phyloP scores from a whole-genome alignment of 495 filamentous ascomycete genomes.

The Barbatosphaeria neglecta region DNA sequence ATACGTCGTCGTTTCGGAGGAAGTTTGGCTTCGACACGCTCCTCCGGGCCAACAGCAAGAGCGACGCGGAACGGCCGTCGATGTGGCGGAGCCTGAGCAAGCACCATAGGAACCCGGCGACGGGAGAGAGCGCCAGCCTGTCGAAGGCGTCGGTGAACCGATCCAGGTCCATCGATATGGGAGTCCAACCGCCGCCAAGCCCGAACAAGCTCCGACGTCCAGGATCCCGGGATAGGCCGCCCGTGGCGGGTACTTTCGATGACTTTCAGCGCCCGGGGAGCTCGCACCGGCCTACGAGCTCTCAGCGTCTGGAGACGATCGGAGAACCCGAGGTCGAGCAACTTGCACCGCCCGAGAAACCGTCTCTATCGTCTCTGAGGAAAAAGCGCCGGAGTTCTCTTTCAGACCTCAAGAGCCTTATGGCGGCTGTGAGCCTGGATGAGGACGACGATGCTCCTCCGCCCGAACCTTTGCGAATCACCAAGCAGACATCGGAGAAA shows the following conservation, averaged over 20 bases:
- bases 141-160: conserved; percentile 55
- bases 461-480: conserved; percentile 28
- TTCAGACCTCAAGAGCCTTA: conserved; percentile 65
- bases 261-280: conserved; percentile 19
- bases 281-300: conserved; percentile 31
- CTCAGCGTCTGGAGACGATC: conserved; percentile 36
- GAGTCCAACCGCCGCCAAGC: conserved; percentile 32
- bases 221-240: conserved; percentile 53
- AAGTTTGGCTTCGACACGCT: conserved; percentile 68
- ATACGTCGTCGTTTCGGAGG: conserved; percentile 75
- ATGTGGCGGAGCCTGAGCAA: conserved; percentile 89
- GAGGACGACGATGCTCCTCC: conserved; percentile 21
- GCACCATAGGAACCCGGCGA: conserved; percentile 45
- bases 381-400: conserved; percentile 87
- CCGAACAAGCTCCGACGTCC: conserved; percentile 45
- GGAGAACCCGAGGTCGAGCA: conserved; percentile 35
- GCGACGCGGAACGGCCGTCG: conserved; percentile 56
- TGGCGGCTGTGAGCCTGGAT: conserved; percentile 35
- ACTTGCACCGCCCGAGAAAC: conserved; percentile 16
- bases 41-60: conserved; percentile 65
- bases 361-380: too few relatives aligned
- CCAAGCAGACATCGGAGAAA: conserved; percentile 50
- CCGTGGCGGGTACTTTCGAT: conserved; percentile 51
- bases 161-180: conserved; percentile 74
- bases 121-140: conserved; percentile 43